Evolutionary conservation across 345 rosid genomes (phyloP), one percentile per base, ranked within the genome.

Genomic region (Brassica incana): DNA sequence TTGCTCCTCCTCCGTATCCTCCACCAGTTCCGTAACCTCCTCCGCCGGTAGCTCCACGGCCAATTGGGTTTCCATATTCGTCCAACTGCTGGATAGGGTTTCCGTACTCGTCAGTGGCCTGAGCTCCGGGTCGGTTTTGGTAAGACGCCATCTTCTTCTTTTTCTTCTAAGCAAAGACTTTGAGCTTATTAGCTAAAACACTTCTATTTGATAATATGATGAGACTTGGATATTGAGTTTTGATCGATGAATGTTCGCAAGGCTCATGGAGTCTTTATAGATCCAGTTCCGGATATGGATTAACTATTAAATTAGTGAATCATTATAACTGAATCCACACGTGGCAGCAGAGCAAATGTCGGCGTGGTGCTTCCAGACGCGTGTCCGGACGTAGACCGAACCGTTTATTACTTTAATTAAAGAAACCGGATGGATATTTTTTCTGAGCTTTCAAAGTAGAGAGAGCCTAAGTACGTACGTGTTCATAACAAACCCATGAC

Each of bases 51-150:
- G 52, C 56, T 50, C 56, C 56, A 50, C 58, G 18, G 58, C 76
- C 72, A 4, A 83, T 69, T 0, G 84, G 86, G 81, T 81, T 75
- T 20, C 83, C 85, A 2, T 33, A 79, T 77, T 60, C 79, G 50
- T 85, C 83, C 27, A 77, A 10, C 69, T 33, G 70, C 20, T 64
- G 72, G 68, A 80, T 52, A 2, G 85, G 85, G 74, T 85, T 82
- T 30, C 90, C 88, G 1, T 78, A 80, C 68, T 87, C 84, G 67
- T 87, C 90, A 0, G 85, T 84, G 0, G 77, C 78, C 29, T 83
- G 72, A 59, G 73, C 76, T 75, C 86, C 86, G 38, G 78, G 73
- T 50, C 76, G 74, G 62, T 73, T 66, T 69, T 80, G 82, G 73
- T 79, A 79, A 62, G 67, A 76, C 61, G 77, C 80, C 77, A 76